Evolutionary conservation across 768 basidiomycete species (phyloP).

Genomic region (Pleurotus platypus): DNA sequence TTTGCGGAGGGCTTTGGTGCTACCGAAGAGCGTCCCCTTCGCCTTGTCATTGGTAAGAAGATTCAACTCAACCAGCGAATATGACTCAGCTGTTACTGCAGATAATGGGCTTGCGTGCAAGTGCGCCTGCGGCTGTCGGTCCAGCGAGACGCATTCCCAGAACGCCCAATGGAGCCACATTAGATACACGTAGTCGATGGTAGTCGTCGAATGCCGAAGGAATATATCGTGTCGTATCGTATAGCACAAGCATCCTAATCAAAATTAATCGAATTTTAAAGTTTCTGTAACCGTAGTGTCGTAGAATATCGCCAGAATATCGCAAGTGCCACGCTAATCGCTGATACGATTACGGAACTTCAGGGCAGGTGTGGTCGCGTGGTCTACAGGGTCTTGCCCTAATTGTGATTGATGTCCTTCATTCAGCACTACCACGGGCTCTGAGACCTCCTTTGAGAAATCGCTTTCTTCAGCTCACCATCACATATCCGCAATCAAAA

Average conservation of each 20-base stretch:
- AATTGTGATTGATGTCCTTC: conserved; percentile 5
- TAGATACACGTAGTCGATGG: not conserved
- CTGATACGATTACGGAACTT: conserved; percentile 2
- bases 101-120: not conserved
- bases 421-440: not conserved
- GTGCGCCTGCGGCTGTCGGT: conserved; percentile 1
- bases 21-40: conserved; percentile 30
- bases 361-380: conserved; percentile 5
- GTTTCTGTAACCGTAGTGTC: too few relatives aligned
- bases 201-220: not conserved
- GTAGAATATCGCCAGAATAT: too few relatives aligned
- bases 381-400: not conserved
- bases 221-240: too few relatives aligned
- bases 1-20: conserved; percentile 26
- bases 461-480: not conserved
- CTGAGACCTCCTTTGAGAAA: not conserved
- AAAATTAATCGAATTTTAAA: too few relatives aligned
- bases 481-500: conserved; percentile 14
- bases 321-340: too few relatives aligned
- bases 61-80: not conserved
- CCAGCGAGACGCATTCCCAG: not conserved
- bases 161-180: not conserved
- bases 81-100: not conserved
- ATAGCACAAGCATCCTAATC: too few relatives aligned
- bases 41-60: conserved; percentile 31